Evolutionary conservation across 306 rosid genomes (phyloP).

Genomic region (Dryas octopetala): DNA sequence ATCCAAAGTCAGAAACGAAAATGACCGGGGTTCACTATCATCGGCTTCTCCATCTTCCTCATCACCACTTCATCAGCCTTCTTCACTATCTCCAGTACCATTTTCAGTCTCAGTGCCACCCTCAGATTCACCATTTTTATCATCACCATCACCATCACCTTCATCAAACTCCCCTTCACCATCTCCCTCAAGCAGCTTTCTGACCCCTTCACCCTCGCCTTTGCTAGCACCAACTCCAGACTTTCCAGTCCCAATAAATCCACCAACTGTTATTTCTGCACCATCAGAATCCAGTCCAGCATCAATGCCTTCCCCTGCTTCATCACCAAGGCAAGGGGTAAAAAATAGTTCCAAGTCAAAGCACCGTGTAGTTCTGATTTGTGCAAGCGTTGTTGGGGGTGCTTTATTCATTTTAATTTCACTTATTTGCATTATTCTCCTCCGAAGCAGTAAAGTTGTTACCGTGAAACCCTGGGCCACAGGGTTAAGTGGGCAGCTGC

Average conservation of each 20-base stretch:
- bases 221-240: constrained; percentile 32
- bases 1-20: constrained; percentile 15
- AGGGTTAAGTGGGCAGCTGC: constrained; percentile 94
- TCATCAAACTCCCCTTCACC: constrained; percentile 36
- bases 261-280: constrained; percentile 33
- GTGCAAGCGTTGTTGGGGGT: constrained; percentile 53
- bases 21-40: constrained; percentile 21
- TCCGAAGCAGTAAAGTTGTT: constrained; percentile 61
- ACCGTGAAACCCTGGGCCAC: constrained; percentile 93
- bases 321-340: constrained; percentile 34
- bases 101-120: constrained; percentile 16
- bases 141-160: constrained; percentile 34
- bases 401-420: constrained; percentile 48
- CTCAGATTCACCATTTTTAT: constrained; percentile 19
- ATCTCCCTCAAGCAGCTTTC: constrained; percentile 29
- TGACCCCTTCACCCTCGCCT: constrained; percentile 42
- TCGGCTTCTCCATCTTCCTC: constrained; percentile 27
- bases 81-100: constrained; percentile 13
- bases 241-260: constrained; percentile 32
- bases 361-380: constrained; percentile 31
- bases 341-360: constrained; percentile 32
- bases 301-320: constrained; percentile 40
- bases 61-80: background rate
- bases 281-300: constrained; percentile 31
- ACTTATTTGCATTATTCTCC: constrained; percentile 34